Conservation (phyloP, 2,329 filamentous ascomycete genomes). For the Alternaria viburni region DNA sequence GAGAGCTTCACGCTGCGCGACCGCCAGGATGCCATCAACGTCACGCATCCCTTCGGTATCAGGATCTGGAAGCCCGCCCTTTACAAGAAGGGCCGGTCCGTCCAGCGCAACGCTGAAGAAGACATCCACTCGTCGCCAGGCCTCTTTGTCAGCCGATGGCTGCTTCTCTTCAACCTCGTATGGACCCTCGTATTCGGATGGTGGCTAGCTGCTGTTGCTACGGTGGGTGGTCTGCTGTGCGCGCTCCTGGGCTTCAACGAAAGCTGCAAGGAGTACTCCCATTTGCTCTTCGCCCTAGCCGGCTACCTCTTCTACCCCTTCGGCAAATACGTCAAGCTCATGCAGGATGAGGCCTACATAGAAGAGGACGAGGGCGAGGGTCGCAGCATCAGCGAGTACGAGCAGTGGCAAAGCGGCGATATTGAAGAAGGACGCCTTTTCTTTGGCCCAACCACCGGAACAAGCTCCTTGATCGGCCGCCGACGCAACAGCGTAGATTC, state of each 20-base stretch:
- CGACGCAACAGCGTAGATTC: conserved; percentile 90
- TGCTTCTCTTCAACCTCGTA: conserved; percentile 84
- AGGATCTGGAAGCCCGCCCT: conserved; percentile 98
- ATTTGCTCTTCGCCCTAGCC: conserved; percentile 81
- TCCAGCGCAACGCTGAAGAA: conserved; percentile 93
- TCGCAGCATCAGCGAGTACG: conserved; percentile 96
- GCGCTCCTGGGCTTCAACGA: conserved; percentile 76
- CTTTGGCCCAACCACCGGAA: conserved; percentile 80
- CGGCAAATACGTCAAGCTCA: conserved; percentile 90
- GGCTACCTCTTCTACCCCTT: conserved; percentile 95
- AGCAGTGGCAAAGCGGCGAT: conserved; percentile 98
- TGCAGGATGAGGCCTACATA: conserved; percentile 91
- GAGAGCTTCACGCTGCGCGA: conserved; percentile 98
- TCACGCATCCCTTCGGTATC: conserved; percentile 98
- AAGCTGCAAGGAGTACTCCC: conserved; percentile 87
- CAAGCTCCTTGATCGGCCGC: conserved; percentile 79
- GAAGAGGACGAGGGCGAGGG: conserved; percentile 96
- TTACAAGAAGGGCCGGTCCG: conserved; percentile 96
- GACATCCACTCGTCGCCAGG: conserved; percentile 97
- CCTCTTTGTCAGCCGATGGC: conserved; percentile 80
- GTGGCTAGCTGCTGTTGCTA: conserved; percentile 86
- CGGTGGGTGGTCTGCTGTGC: conserved; percentile 76
- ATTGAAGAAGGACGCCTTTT: conserved; percentile 94
- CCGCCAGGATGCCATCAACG: conserved; percentile 95
- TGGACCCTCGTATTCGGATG: conserved; percentile 95